A percentile compares a stretch with the other conserved stretches of the same genome.
Conservation (phyloP, 306 rosid genomes). For the Hylodesmum podocarpum region DNA sequence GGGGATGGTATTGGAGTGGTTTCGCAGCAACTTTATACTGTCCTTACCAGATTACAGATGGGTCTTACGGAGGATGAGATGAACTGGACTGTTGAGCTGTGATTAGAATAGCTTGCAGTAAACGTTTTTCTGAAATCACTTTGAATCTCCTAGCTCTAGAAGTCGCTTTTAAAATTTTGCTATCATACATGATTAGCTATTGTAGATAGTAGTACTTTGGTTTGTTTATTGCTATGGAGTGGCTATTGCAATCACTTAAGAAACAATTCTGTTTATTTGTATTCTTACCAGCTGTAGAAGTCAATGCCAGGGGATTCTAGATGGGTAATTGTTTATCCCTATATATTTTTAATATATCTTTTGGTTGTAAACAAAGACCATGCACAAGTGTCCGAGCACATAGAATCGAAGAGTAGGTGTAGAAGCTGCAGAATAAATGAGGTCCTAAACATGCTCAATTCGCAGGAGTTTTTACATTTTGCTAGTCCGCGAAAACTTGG, state of each 20-base stretch:
- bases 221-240: conserved; percentile 20
- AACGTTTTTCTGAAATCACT: neutral
- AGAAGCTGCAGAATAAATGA: neutral
- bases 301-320: neutral
- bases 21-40: conserved; percentile 73
- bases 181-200: conserved; percentile 5
- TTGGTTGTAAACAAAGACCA: neutral
- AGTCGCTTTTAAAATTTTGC: neutral
- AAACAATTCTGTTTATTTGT: conserved; percentile 21
- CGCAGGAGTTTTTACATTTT: neutral
- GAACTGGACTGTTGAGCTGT: conserved; percentile 89
- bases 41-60: conserved; percentile 90
- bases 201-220: conserved; percentile 15
- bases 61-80: conserved; percentile 77
- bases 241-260: conserved; percentile 12
- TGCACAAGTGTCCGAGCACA: neutral
- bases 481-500: neutral
- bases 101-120: conserved; percentile 30
- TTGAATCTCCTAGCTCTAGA: neutral
- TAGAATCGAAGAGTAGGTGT: neutral
- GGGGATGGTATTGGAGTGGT: conserved; percentile 70
- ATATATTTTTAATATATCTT: neutral
- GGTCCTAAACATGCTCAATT: neutral
- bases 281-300: conserved; percentile 23
- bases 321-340: neutral